Conservation (phyloP, 1,284 basidiomycete genomes). For the Irpex sp. region DNA sequence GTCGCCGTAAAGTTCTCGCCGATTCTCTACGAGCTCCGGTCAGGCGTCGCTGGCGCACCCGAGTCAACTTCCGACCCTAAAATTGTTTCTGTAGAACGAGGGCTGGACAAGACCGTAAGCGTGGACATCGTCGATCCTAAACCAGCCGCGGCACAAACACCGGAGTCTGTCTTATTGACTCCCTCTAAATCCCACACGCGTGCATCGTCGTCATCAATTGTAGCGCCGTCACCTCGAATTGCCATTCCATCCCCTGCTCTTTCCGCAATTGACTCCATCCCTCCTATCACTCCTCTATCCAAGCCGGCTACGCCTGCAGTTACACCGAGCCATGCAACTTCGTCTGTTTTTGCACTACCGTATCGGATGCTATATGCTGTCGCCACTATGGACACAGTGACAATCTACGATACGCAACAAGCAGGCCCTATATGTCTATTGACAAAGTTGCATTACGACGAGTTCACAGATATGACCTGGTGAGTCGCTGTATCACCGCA, state of each 20-base stretch:
- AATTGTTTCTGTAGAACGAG: conserved; percentile 60
- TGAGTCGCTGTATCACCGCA: conserved; percentile 37
- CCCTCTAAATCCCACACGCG: conserved; percentile 5
- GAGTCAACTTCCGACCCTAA: conserved; percentile 42
- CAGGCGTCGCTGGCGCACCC: conserved; percentile 42
- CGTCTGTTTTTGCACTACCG: conserved; percentile 82
- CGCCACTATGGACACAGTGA: conserved; percentile 93
- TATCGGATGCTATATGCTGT: conserved; percentile 97
- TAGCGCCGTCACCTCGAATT: conserved; percentile 29
- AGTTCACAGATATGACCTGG: conserved; percentile 97
- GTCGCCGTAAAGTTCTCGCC: conserved; percentile 95
- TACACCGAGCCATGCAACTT: conserved; percentile 29
- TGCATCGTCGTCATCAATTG: conserved; percentile 19
- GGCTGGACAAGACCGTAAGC: conserved; percentile 68
- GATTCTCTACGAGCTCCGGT: conserved; percentile 84
- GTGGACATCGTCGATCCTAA: conserved; percentile 34
- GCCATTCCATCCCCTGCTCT: conserved; percentile 51
- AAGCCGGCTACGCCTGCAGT: conserved; percentile 18
- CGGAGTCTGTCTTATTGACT: conserved; percentile 11
- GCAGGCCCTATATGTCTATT: conserved; percentile 85
- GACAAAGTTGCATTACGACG: conserved; percentile 95
- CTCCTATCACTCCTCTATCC: conserved; percentile 31
- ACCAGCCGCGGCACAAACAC: conserved; percentile 14
- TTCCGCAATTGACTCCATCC: conserved; percentile 50
- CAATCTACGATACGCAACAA: conserved; percentile 98